Conservation (phyloP, 441 rosid genomes). For the Euphorbia schlechtendalii region DNA sequence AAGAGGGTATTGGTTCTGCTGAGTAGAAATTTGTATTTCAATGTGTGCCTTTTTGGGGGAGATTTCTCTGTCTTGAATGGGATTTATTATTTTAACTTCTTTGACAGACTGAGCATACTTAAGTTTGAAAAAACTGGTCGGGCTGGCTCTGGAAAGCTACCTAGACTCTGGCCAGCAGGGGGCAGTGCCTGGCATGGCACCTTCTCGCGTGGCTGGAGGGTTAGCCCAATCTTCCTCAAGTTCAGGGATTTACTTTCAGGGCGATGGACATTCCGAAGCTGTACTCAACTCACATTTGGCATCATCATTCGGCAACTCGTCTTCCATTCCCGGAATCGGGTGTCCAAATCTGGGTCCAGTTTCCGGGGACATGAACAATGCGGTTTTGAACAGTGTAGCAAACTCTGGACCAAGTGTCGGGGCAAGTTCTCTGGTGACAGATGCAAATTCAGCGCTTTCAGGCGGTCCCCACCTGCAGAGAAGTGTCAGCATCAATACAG, state of each 20-base stretch:
- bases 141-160: conserved; percentile 76
- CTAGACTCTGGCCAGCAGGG: conserved; percentile 58
- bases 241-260: conserved; percentile 94
- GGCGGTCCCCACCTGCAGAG: conserved; percentile 91
- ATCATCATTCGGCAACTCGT: conserved; percentile 74
- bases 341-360: no score
- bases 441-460: conserved; percentile 91
- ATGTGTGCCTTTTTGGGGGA: conserved; percentile 7
- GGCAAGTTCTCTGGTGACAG: conserved; percentile 93
- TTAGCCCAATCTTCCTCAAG: conserved; percentile 86
- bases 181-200: conserved; percentile 59
- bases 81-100: conserved; percentile 20
- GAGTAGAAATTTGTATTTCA: conserved; percentile 16
- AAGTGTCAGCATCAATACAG: conserved; percentile 91
- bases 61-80: conserved; percentile 8
- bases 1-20: conserved; percentile 21
- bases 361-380: conserved; percentile 79
- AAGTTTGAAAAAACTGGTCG: no score
- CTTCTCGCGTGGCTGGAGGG: conserved; percentile 77
- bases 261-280: no score
- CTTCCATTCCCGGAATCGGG: conserved; percentile 69
- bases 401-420: conserved; percentile 92
- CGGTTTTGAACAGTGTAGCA: conserved; percentile 70
- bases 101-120: conserved; percentile 25
- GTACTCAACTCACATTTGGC: conserved; percentile 84